Evolutionary conservation across 2,329 filamentous ascomycete genomes (phyloP), one percentile per base, ranked within the genome.

Genomic region (Sporothrix pallida): DNA sequence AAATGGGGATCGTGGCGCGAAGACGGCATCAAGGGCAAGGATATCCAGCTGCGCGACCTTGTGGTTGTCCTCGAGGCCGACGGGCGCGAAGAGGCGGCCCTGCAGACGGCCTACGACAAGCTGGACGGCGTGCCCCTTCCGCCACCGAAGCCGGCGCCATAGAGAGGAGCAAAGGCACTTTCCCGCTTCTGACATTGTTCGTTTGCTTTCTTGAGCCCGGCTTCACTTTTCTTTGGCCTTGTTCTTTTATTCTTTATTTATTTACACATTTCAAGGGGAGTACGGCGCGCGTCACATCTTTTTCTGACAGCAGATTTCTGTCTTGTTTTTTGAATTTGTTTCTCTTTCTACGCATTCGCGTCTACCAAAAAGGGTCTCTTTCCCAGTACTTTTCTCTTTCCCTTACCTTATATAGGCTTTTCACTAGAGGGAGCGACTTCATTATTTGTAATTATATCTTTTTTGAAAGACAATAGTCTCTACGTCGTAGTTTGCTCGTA

Each of bases 11-110:
- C 87, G 17, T 93, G 91, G 87, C 88, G 93, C 74, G 94, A 98
- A 81, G 91, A 94, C 78, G 90, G 89, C 71, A 89, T 91, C 26
- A 92, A 91, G 79, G 94, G 93, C 46, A 88, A 87, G 77, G 91
- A 91, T 37, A 93, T 98, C 67, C 94, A 98, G 83, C 84, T 97
- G 71, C 88, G 95, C 72, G 95, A 98, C 81, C 90, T 94, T 84
- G 85, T 97, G 17, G 86, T 89, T 23, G 92, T 93, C 74, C 86
- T 98, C 65, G 95, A 97, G 81, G 86, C 90, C 70, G 93, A 97
- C 80, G 92, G 93, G 1, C 75, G 74, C 3, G 91, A 94, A 80
- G 84, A 83, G 76, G 88, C 85, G 79, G 87, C 90, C 31, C 80
- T 93, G 67, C 89, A 92, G 79, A 81, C 83, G 67, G 88, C 89